Evolutionary conservation across 306 rosid species (phyloP).

Genomic region (Spatholobus suberectus): DNA sequence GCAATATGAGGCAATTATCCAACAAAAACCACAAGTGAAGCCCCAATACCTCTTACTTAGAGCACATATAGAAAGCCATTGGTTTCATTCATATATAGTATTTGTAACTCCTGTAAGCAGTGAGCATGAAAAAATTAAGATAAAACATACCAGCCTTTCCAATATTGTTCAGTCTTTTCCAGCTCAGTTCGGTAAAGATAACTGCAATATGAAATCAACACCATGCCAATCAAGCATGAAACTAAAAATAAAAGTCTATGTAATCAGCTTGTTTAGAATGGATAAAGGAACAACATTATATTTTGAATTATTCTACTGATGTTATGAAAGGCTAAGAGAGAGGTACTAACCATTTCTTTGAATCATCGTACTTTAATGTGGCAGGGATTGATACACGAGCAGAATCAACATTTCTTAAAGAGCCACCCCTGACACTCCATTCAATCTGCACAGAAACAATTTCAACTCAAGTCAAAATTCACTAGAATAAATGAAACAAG

Average conservation of each 20-base stretch:
- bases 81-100: slow-evolving; percentile 35
- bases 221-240: slow-evolving; percentile 29
- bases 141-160: slow-evolving; percentile 88
- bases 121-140: slow-evolving; percentile 16
- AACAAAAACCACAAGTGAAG: slow-evolving; percentile 25
- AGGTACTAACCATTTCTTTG: slow-evolving; percentile 80
- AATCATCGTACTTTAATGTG: slow-evolving; percentile 81
- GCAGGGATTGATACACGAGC: slow-evolving; percentile 91
- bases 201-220: slow-evolving; percentile 69
- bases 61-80: neutral
- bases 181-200: slow-evolving; percentile 75
- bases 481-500: slow-evolving; percentile 32
- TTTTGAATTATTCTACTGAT: neutral
- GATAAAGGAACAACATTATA: slow-evolving; percentile 31
- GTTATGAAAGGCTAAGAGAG: slow-evolving; percentile 22
- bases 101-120: neutral
- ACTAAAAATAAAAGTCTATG: slow-evolving; percentile 18
- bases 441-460: slow-evolving; percentile 72
- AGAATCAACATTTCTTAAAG: slow-evolving; percentile 85
- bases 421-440: slow-evolving; percentile 82
- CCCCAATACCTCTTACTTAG: slow-evolving; percentile 32
- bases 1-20: slow-evolving; percentile 28
- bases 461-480: slow-evolving; percentile 30
- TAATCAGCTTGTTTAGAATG: slow-evolving; percentile 29
- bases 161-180: slow-evolving; percentile 90